phyloP scores from a whole-genome alignment of 441 rosid genomes.

The Erodium texanum region DNA sequence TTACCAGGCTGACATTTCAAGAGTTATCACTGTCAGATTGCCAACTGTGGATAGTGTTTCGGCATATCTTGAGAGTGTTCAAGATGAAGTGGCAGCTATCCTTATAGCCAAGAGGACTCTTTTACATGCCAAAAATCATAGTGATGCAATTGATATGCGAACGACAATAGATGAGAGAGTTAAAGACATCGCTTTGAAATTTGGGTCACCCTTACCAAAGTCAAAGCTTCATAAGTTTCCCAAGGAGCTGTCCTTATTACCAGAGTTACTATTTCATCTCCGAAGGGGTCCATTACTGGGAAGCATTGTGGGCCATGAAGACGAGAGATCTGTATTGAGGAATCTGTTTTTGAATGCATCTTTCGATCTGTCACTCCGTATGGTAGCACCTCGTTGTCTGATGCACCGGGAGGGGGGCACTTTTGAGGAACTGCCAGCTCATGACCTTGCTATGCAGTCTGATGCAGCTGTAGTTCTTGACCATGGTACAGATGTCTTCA shows the following conservation, averaged over 20 bases:
- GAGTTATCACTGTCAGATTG: constrained; percentile 71
- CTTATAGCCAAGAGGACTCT: constrained; percentile 87
- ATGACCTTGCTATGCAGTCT: constrained; percentile 93
- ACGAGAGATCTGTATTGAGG: constrained; percentile 83
- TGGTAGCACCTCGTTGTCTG: constrained; percentile 89
- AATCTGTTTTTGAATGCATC: constrained; percentile 82
- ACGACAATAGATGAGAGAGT: constrained; percentile 76
- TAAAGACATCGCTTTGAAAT: constrained; percentile 69
- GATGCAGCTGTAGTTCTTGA: constrained; percentile 93
- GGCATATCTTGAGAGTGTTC: constrained; percentile 72
- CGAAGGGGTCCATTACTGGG: constrained; percentile 85
- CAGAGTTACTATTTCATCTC: constrained; percentile 84
- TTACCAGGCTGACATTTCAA: constrained; percentile 80
- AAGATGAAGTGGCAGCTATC: constrained; percentile 70
- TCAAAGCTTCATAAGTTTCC: constrained; percentile 78
- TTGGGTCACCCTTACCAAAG: constrained; percentile 68
- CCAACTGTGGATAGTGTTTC: constrained; percentile 79
- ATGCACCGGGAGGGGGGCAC: constrained; percentile 96
- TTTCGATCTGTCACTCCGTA: constrained; percentile 79
- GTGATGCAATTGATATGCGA: constrained; percentile 65
- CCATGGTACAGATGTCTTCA: constrained; percentile 93
- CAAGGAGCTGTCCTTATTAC: constrained; percentile 62
- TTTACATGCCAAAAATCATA: constrained; percentile 51
- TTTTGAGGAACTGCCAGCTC: constrained; percentile 84
- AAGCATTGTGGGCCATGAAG: constrained; percentile 86